Evolutionary conservation across 164 flowering plant species (phyloP).

Genomic region (Aristolochia californica): DNA sequence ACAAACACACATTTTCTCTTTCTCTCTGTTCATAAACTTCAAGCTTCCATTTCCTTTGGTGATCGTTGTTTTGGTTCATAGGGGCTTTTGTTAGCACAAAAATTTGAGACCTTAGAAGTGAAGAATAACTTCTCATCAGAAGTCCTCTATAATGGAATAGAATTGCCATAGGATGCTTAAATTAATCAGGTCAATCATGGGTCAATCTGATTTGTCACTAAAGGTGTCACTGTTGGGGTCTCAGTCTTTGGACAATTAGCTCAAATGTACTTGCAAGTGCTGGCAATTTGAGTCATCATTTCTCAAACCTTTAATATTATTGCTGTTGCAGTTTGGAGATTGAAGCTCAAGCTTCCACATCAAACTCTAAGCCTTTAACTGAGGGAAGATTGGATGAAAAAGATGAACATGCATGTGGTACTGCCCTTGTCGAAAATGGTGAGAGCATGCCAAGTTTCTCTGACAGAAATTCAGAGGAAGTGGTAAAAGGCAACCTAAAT

Average conservation of each 20-base stretch:
- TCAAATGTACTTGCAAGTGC: background rate
- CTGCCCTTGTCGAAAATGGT: conserved; percentile 11
- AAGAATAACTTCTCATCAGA: too few relatives aligned
- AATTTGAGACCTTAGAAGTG: too few relatives aligned
- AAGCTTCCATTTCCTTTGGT: too few relatives aligned
- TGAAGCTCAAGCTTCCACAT: conserved; percentile 22
- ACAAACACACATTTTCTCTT: too few relatives aligned
- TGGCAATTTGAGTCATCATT: background rate
- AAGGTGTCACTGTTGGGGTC: background rate
- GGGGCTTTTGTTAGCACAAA: too few relatives aligned
- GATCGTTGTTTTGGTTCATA: too few relatives aligned
- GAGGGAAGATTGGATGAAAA: conserved; percentile 8
- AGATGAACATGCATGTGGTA: conserved; percentile 1
- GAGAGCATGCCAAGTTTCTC: conserved; percentile 14
- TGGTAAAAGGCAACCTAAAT: too few relatives aligned
- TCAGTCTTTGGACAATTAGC: background rate
- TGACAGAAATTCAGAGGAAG: conserved; percentile 5
- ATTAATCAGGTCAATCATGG: too few relatives aligned
- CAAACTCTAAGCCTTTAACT: conserved; percentile 11
- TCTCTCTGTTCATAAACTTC: too few relatives aligned
- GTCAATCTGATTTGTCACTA: background rate
- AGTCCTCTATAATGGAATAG: too few relatives aligned
- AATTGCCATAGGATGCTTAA: too few relatives aligned
- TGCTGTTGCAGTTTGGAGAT: conserved; percentile 55
- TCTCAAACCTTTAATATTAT: conserved; percentile 1